Base-by-base conservation (phyloP, 2,329 filamentous ascomycete genomes). In the Huntiella bhutanensis region DNA sequence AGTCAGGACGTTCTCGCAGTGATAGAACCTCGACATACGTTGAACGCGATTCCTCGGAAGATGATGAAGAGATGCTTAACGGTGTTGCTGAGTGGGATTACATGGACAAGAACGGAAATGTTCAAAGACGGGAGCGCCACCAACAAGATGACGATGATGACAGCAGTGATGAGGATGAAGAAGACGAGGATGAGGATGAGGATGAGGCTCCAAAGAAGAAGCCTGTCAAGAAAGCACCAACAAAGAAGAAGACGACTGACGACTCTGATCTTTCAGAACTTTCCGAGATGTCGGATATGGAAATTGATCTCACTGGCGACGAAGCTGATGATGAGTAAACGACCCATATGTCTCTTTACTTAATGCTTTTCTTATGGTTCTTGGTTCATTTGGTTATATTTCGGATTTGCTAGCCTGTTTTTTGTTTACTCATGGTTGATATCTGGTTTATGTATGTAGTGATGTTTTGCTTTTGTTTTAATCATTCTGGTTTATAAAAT, bases 1-100 rank as follows among this genome's bases (percentile, higher is more conserved):
- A 71, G 33, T 76, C 72, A 53, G 66, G 71, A n/a, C 68, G 73
- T 42, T 57, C 65, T 4, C 63, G 62, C 51, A 64, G 60, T 43
- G 48, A 36, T 12, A 44, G 41, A 3, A 62, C 57, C 49, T 58
- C 61, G 4, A 58, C 63, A 33, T 77, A 77, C 52, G 64, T 66
- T 16, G 73, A 77, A 56, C 67, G 71, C 32, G 69, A 73, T 47
- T 70, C 70, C 8, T 65, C 66, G 8, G 71, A 71, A 42, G 73
- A 76, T 49, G 71, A 76, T 50, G 66, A 72, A 52, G 73, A 76
- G 55, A 77, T 76, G 73, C 60, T 74, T 17, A 66, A 73, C 41
- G 73, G 73, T 2, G 73, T 76, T 4, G 70, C 71, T 1, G 62
- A 71, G 55, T 77, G 73, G 73, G 63, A 70, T 17, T 76, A 76